A percentile compares a stretch with the other conserved stretches of the same genome.
Evolutionary conservation across 176 grass and related monocot genomes (phyloP).

Genomic region (Zea mays): Zm-B73-REFERENCE-NAM-5.0 NC_050100.1:164604501-164605000

Average conservation of each 20-base stretch:
- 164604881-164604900: too few relatives aligned
- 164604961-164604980: background rate
- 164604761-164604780: too few relatives aligned
- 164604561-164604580: background rate
- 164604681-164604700: background rate
- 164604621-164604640: too few relatives aligned
- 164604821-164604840: too few relatives aligned
- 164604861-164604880: too few relatives aligned
- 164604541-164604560: too few relatives aligned
- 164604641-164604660: background rate
- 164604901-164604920: background rate
- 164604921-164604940: background rate
- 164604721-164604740: background rate
- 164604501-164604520: background rate
- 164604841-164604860: too few relatives aligned
- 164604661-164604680: background rate
- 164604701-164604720: background rate
- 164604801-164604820: too few relatives aligned
- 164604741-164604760: too few relatives aligned
- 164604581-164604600: too few relatives aligned
- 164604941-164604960: background rate
- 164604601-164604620: too few relatives aligned
- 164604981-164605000: background rate
- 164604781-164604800: too few relatives aligned
- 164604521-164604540: background rate